A percentile compares a stretch with the other conserved stretches of the same genome.
Evolutionary conservation across 164 flowering plant species (phyloP).

Genomic region (Litsea cubeba): DNA sequence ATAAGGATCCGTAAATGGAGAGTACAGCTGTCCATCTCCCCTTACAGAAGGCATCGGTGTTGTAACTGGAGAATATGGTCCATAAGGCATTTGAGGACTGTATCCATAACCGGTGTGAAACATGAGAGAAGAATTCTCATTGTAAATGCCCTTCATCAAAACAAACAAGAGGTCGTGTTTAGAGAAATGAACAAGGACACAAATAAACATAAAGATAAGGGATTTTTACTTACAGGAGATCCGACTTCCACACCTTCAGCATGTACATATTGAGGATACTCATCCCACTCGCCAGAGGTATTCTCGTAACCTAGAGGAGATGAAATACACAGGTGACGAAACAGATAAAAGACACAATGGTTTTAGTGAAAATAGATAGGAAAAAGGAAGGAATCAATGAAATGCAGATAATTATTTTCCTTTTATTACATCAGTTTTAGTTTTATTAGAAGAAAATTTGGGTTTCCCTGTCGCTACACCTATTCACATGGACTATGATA

Average conservation of each 20-base stretch:
- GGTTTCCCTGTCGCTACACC: no score
- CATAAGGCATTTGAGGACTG: slow-evolving; percentile 82
- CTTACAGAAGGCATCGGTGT: slow-evolving; percentile 68
- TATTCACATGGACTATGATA: no score
- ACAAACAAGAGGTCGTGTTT: slow-evolving; percentile 8
- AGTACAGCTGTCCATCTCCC: slow-evolving; percentile 45
- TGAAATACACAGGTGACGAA: background rate
- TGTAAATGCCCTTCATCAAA: slow-evolving; percentile 66
- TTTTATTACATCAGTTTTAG: no score
- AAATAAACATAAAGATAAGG: background rate
- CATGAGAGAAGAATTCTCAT: slow-evolving; percentile 72
- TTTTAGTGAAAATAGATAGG: background rate
- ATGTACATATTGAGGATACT: slow-evolving; percentile 52
- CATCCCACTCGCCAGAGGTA: slow-evolving; percentile 60
- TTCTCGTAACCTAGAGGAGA: slow-evolving; percentile 52
- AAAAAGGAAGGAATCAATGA: no score
- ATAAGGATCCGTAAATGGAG: slow-evolving; percentile 65
- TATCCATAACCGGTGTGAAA: slow-evolving; percentile 82
- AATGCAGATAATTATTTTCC: no score
- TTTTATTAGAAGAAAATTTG: no score
- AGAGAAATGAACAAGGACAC: background rate
- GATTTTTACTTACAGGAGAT: slow-evolving; percentile 58
- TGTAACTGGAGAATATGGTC: slow-evolving; percentile 87
- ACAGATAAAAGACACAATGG: slow-evolving; percentile 5
- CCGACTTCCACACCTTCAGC: slow-evolving; percentile 63